Base-by-base conservation (phyloP, 805 yeast genomes). In the Saturnispora serradocipensis region DNA sequence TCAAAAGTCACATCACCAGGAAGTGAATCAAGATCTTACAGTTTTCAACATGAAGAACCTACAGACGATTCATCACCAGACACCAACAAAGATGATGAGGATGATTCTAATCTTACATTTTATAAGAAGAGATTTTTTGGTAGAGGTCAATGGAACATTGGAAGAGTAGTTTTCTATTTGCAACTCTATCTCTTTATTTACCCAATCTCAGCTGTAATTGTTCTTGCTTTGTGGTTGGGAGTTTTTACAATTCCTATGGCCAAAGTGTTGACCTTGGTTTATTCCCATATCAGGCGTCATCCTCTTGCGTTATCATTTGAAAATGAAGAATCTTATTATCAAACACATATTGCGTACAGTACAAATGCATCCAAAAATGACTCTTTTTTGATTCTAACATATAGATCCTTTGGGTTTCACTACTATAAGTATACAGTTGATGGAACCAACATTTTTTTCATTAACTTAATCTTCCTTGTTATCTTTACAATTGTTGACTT, bases 351-450 rank as follows among this genome's bases (percentile, higher is more conserved):
- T n/a, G 25, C 42, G 15, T 42, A 49, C 25, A 46, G 52, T 18
- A 56, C 58, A 18, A 42, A 53, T 3, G 53, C 50, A 8, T 54
- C 75, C 46, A 73, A 80, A 46, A 76, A 79, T 60, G 81, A 76
- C 57, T 70, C 80, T 24, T 81, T 93, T 52, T 67, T 93, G 47
- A 72, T 93, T 40, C 89, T 97, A 68, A 90, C 98, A 1, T 91
- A 88, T 69, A 78, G 98, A 62, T 88, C 95, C 51, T 81, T 88
- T 57, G 98, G 98, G 1, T 76, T 80, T 65, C 96, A 89, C 65
- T 93, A 93, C 69, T 93, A 90, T 72, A 93, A 93, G 72, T 90
- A 87, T 67, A 93, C 99, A 0, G 87, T 93, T 46, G 97, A 88
- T 57, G 99, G 99, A 54, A 90, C 97, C 2, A 91, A 93, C 66